Evolutionary conservation across 768 basidiomycete species (phyloP), one percentile per base, ranked within the genome.

Genomic region (Kwoniella bestiolae): DNA sequence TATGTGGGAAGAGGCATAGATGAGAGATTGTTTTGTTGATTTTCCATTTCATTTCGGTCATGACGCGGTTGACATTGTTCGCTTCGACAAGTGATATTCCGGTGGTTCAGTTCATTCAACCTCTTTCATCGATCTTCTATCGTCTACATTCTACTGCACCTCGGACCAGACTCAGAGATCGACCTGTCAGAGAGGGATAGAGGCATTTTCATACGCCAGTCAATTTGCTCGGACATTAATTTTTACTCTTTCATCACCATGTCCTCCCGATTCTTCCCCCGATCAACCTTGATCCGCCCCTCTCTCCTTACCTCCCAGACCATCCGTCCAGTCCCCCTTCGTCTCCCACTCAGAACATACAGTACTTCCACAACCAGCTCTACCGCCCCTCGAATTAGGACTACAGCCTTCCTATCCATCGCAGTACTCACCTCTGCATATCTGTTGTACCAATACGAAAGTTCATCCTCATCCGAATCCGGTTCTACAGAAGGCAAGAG

Each of bases 381-480:
- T 8, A 14, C 56, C 8, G 18, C 56, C 5, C 21, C 51, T 1
- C 50, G 34, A n/a, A 41, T 59, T 3, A 50, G 46, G 28, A 65
- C 63, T 12, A 66, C 57, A 23, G 65, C 58, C 5, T 25, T 66
- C 8, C 9, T 66, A 16, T 64, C 75, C 12, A 55, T 64, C n/a
- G 65, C 51, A 8, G 29, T 73, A 0, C 56, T 73, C 7, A 32
- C 65, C 6, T 60, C 68, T 18, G 72, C 75, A 1, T 67, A 45
- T 28, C 60, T 41, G 6, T 41, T 62, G n/a, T 77, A 77, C 52
- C 60, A 62, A 56, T 72, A 69, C 47, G 69, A 67, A 9, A 38
- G 29, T 26, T 26, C 29, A n/a, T 11, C 56, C 4, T 47, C 61
- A 9, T 3, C 28, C 6, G 26, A 52, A 21, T 41, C 69, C 11